Base-by-base conservation (phyloP, 805 yeast genomes). In the Metschnikowia peoriensis region DNA sequence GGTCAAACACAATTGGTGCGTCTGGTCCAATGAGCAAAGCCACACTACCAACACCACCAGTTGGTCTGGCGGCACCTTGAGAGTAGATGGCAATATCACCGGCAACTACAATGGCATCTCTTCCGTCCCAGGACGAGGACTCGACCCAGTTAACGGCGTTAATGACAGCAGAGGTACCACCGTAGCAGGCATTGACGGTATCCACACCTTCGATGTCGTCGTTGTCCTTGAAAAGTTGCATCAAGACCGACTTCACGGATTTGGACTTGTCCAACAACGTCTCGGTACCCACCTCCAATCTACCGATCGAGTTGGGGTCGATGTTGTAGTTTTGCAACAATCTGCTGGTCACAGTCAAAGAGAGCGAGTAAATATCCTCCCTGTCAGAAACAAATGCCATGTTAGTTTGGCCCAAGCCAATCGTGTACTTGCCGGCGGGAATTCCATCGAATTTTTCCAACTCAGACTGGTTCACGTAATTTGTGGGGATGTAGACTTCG, bases 31-130 rank as follows among this genome's bases (percentile, higher is more conserved):
- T 89, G 69, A 88, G 83, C 68, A 94, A 65, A 42, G 99, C 99
- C 55, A 93, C 96, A 45, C 96, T 81, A 69, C 99, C 99, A 50
- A 96, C 97, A 78, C 99, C 99, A 72, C 99, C 99, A 49, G 99
- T 94, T 67, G 99, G 99, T 81, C 99, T 87, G 52, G 99, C 99
- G 38, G 96, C 87, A 70, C 99, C 99, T 76, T 92, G 83, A 65
- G 92, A 91, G 75, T 94, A 94, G 62, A 94, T 86, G 67, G 99
- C 99, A 71, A 94, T 94, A 74, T 94, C 99, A 73, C 97, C 98
- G 68, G 94, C 85, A 22, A 93, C 97, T 51, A 93, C 99, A 65
- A 94, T 83, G 51, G 98, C 98, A 66, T 93, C 91, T 72, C 98
- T 85, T 58, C 99, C 99, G 67, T 94, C 99, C 99, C 99, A 94